A percentile compares a stretch with the other conserved stretches of the same genome.
phyloP scores from a whole-genome alignment of 2,329 filamentous ascomycete genomes.

The Pseudogymnoascus sp. region DNA sequence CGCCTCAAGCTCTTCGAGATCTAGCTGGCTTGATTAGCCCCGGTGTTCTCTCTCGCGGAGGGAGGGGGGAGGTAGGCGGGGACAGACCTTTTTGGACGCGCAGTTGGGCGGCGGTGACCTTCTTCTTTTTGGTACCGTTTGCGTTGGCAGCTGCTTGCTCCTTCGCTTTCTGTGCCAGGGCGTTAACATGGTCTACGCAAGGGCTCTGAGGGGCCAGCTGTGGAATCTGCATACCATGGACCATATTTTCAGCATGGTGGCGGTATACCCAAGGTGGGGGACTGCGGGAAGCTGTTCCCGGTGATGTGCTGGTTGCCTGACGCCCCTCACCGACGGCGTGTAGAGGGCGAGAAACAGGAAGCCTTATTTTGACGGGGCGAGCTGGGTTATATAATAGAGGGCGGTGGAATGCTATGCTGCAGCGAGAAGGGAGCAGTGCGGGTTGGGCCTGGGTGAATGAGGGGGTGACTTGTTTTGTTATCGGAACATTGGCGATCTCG shows the following conservation, averaged over 20 bases:
- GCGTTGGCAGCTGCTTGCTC: constrained; percentile 90
- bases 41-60: too few species aligned
- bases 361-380: not conserved
- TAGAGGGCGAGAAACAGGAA: not conserved
- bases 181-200: constrained; percentile 15
- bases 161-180: constrained; percentile 69
- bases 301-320: not conserved
- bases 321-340: not conserved
- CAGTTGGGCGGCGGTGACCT: constrained; percentile 91
- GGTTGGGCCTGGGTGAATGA: not conserved
- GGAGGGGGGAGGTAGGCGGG: not conserved
- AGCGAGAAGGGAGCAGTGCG: not conserved
- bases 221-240: constrained; percentile 64
- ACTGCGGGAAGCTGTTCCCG: not conserved
- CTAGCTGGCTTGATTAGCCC: constrained; percentile 34
- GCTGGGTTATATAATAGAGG: not conserved
- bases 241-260: constrained; percentile 98
- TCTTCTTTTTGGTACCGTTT: constrained; percentile 87
- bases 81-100: constrained; percentile 84
- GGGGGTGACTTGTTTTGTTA: constrained; percentile 4
- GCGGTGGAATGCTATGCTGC: not conserved
- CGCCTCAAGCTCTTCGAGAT: constrained; percentile 72
- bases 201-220: constrained; percentile 3
- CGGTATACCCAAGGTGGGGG: not conserved
- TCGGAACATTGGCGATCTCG: constrained; percentile 3